A percentile compares a stretch with the other conserved stretches of the same genome.
phyloP scores from a whole-genome alignment of 257 asterid species.

The Solanum lignicaule region DNA sequence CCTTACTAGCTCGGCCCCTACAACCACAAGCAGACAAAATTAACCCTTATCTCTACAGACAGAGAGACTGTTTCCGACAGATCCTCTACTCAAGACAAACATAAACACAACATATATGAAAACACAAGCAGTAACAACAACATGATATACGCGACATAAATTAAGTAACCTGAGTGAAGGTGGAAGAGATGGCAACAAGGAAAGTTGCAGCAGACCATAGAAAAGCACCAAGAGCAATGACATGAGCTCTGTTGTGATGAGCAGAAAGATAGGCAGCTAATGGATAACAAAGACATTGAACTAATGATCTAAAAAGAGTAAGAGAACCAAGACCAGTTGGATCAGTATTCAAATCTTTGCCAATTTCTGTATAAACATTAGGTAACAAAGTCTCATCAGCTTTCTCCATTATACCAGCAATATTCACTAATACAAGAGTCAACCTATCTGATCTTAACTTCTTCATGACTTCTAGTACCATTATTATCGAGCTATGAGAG shows the following conservation, averaged over 20 bases:
- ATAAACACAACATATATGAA: not conserved
- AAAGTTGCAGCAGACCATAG: slow-evolving; percentile 77
- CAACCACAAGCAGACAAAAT: no score
- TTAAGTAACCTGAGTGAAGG: not conserved
- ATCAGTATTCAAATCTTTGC: not conserved
- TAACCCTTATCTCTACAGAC: no score
- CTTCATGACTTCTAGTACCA: not conserved
- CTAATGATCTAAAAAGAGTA: not conserved
- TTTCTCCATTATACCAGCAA: not conserved
- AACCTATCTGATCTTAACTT: not conserved
- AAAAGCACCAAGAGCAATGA: not conserved
- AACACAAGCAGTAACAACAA: not conserved
- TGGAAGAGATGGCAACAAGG: not conserved
- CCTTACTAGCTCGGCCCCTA: no score
- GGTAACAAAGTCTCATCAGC: not conserved
- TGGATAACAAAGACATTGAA: not conserved
- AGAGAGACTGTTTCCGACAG: not conserved
- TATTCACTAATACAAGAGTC: not conserved
- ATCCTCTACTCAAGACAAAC: not conserved
- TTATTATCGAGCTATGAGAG: no score
- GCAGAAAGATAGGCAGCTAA: not conserved
- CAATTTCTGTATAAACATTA: not conserved
- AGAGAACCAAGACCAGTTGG: not conserved
- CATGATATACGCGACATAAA: no score
- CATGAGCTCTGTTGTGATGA: not conserved